A percentile compares a stretch with the other conserved stretches of the same genome.
Evolutionary conservation across 805 yeast species (phyloP).

Genomic region (Candida peoriensis): DNA sequence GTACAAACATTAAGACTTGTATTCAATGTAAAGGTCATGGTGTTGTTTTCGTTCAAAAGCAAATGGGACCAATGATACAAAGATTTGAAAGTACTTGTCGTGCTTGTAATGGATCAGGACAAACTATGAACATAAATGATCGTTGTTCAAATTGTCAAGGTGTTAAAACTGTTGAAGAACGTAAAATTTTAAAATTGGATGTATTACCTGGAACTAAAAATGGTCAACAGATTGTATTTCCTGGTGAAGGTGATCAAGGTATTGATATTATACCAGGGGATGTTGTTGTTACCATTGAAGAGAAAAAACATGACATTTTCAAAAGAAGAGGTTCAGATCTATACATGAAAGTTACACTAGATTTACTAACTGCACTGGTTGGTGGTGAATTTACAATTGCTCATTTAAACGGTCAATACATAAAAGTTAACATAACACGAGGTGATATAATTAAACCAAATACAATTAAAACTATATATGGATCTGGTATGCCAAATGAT

Average conservation of each 20-base stretch:
- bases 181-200: constrained; percentile 46
- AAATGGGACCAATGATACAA: constrained; percentile 41
- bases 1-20: constrained; percentile 28
- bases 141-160: constrained; percentile 41
- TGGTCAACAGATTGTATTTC: constrained; percentile 46
- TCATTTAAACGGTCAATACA: constrained; percentile 32
- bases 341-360: constrained; percentile 39
- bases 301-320: constrained; percentile 29
- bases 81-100: constrained; percentile 40
- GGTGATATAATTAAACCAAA: constrained; percentile 52
- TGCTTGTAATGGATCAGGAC: constrained; percentile 39
- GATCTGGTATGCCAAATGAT: constrained; percentile 57
- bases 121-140: constrained; percentile 26
- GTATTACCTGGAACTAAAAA: constrained; percentile 51
- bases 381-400: constrained; percentile 46
- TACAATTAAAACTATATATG: constrained; percentile 41
- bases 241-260: constrained; percentile 66
- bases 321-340: constrained; percentile 42
- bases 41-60: constrained; percentile 32
- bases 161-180: constrained; percentile 39
- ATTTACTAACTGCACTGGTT: constrained; percentile 47
- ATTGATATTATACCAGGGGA: constrained; percentile 59
- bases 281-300: constrained; percentile 50
- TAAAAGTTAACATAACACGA: constrained; percentile 36
- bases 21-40: constrained; percentile 39